Percentiles rank a stretch among this genome's conserved stretches.
Evolutionary conservation across 2,329 filamentous ascomycete genomes (phyloP).

Genomic region (Clathrospora elynae): DNA sequence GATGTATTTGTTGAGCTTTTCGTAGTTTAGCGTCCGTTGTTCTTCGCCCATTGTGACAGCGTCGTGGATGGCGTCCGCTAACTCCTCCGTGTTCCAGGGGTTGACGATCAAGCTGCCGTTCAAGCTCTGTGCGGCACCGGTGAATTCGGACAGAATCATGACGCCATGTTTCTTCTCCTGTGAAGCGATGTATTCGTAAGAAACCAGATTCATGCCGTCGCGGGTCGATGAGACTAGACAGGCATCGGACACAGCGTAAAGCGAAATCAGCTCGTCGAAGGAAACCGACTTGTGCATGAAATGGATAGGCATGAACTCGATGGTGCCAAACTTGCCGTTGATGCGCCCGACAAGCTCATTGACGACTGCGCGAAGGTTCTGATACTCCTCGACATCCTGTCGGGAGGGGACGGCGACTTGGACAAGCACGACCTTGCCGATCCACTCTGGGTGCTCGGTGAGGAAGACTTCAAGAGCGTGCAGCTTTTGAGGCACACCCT

Average conservation of each 20-base stretch:
- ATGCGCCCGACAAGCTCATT: conserved; percentile 97
- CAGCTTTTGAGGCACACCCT: conserved; percentile 95
- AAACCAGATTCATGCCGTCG: conserved; percentile 98
- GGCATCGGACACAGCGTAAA: conserved; percentile 90
- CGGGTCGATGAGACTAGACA: conserved; percentile 94
- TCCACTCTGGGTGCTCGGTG: conserved; percentile 96
- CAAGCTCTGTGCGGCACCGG: conserved; percentile 90
- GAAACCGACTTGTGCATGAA: conserved; percentile 96
- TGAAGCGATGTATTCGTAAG: conserved; percentile 96
- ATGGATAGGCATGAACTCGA: conserved; percentile 99
- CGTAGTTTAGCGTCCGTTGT: conserved; percentile 82
- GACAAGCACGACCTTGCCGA: conserved; percentile 93
- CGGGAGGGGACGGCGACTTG: conserved; percentile 94
- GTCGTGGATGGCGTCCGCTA: conserved; percentile 90
- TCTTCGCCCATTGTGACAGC: conserved; percentile 96
- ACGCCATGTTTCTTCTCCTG: conserved; percentile 89
- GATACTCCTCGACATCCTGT: conserved; percentile 96
- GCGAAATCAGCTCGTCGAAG: conserved; percentile 91
- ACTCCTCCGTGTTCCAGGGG: conserved; percentile 97
- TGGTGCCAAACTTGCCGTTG: conserved; percentile 94
- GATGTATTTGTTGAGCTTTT: conserved; percentile 91
- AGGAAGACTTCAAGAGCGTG: conserved; percentile 96
- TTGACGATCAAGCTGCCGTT: conserved; percentile 95
- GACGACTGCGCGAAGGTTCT: conserved; percentile 91
- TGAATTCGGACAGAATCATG: conserved; percentile 95